A percentile compares a stretch with the other conserved stretches of the same genome.
Evolutionary conservation across 192 early-diverging fungal species (phyloP).

Genomic region (Thamnidium elegans): DNA sequence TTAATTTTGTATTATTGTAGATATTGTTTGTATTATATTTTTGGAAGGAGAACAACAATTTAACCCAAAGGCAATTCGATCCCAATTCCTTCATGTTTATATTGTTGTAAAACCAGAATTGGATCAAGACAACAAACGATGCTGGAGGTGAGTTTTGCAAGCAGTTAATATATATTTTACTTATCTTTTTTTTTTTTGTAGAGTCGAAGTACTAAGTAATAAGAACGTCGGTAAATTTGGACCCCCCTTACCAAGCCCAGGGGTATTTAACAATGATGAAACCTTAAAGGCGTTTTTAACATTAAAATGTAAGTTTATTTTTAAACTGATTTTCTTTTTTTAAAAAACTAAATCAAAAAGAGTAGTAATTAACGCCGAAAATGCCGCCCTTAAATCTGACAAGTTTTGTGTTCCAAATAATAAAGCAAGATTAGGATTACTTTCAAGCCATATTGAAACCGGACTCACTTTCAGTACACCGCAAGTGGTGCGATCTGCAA

Average conservation of each 20-base stretch:
- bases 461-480: neutral
- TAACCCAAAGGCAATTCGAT: slow-evolving; percentile 45
- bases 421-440: slow-evolving; percentile 42
- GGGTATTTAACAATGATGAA: slow-evolving; percentile 39
- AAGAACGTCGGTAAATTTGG: slow-evolving; percentile 53
- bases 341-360: slow-evolving; percentile 17
- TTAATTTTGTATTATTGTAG: slow-evolving; percentile 43
- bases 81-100: slow-evolving; percentile 55
- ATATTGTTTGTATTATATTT: slow-evolving; percentile 49
- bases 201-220: slow-evolving; percentile 34
- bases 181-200: slow-evolving; percentile 12
- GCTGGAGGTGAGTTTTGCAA: slow-evolving; percentile 31
- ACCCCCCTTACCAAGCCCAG: slow-evolving; percentile 44
- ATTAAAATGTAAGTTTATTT: slow-evolving; percentile 35
- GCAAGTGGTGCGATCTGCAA: neutral
- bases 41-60: slow-evolving; percentile 47
- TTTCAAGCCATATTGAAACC: slow-evolving; percentile 9
- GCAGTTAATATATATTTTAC: neutral
- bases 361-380: slow-evolving; percentile 48
- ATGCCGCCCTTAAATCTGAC: slow-evolving; percentile 50
- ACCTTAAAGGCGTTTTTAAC: slow-evolving; percentile 39
- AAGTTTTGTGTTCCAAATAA: slow-evolving; percentile 42
- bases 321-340: neutral
- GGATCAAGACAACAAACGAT: slow-evolving; percentile 1
- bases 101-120: slow-evolving; percentile 40